Base-by-base conservation (phyloP, 192 early-diverging fungal species). In the Phlyctochytrium planicorne region DNA sequence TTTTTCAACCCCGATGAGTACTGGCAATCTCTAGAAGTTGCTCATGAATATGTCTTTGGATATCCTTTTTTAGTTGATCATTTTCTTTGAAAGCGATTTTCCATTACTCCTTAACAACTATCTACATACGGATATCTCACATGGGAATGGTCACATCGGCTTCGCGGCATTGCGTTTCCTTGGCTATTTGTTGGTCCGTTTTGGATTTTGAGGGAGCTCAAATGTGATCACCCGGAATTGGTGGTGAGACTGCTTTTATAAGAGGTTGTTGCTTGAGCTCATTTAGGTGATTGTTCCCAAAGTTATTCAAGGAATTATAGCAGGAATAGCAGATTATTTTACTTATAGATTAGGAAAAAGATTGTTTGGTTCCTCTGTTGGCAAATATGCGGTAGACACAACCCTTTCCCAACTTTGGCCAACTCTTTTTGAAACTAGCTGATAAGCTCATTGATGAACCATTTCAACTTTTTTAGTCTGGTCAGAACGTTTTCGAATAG, bases 11-110 rank as follows among this genome's bases (percentile, higher is more conserved):
- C 96, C 0, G 96, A 98, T 80, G 95, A 98, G 76, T 96, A 92
- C 80, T 98, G 95, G 95, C 96, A 98, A 75, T 86, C 89, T 32
- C 87, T 91, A 47, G 96, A 98, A 77, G 90, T 98, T 17, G 95
- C 89, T 0, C 93, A 97, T 76, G 72, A 78, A 32, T 67, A 82
- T n/a, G 86, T 90, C 1, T 97, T 96, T 86, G 92, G 92, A 69
- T 88, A 84, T 80, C 81, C 81, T 75, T 74, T 76, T 76, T 57
- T 6, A 52, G 47, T 57, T 36, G 47, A 27, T 14, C 57, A 25
- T 33, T 23, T 34, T 40, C 40, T 47, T 47, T 47, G 40, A 6
- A 47, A 14, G 6, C 40, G 55, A 30, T 30, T 52, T 71, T 60
- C 60, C 63, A 68, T 35, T 62, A 50, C 53, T 59, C 30, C 53